Conservation (phyloP, 1,284 basidiomycete species). For the Puccinia triticina region DNA sequence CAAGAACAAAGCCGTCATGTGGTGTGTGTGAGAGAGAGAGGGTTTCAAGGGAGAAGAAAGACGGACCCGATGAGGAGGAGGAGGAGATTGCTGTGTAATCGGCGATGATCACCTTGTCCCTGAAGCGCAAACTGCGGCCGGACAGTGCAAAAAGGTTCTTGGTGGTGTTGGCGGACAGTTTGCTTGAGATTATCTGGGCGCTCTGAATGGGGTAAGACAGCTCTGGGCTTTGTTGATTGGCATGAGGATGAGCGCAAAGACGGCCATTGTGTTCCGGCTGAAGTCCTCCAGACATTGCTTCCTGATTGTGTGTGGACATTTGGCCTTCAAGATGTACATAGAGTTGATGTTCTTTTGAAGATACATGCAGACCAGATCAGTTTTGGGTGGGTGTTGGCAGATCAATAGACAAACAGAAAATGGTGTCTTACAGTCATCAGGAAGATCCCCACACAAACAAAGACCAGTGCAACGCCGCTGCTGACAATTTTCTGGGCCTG, state of each 20-base stretch:
- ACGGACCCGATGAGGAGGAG: constrained; percentile 25
- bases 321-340: constrained; percentile 11
- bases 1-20: too few species aligned
- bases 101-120: background rate
- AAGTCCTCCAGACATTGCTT: background rate
- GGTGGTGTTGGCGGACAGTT: background rate
- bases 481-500: too few species aligned
- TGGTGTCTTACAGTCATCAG: too few species aligned
- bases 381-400: too few species aligned
- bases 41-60: too few species aligned
- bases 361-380: too few species aligned
- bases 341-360: constrained; percentile 28
- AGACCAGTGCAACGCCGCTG: too few species aligned
- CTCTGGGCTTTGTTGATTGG: constrained; percentile 11
- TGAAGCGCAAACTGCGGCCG: background rate
- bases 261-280: background rate
- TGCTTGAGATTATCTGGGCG: background rate
- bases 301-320: background rate
- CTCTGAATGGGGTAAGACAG: background rate
- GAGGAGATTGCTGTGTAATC: constrained; percentile 11
- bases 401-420: too few species aligned
- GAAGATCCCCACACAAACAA: too few species aligned
- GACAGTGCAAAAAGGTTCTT: background rate
- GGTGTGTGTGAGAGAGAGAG: too few species aligned
- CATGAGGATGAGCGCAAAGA: background rate